phyloP scores from a whole-genome alignment of 2,329 filamentous ascomycete genomes.

The Paecilomyces variotii region DNA sequence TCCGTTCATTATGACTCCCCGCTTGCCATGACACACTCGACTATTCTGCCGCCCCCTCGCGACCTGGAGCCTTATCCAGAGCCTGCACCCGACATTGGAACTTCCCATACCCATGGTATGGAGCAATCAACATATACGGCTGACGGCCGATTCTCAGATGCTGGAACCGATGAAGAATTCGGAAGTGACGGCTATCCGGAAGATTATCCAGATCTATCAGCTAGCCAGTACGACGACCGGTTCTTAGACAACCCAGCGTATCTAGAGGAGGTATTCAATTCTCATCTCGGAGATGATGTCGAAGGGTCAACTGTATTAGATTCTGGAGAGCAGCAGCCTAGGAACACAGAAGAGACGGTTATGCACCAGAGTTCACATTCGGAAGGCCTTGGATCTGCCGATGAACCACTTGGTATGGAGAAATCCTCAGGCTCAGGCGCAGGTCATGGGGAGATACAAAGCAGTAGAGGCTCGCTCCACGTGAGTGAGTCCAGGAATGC shows the following conservation, averaged over 20 bases:
- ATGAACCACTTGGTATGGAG: slow-evolving; percentile 2
- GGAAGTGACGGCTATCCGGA: slow-evolving; percentile 16
- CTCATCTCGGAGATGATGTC: slow-evolving; percentile 24
- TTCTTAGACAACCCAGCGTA: slow-evolving; percentile 30
- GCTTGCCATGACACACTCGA: slow-evolving; percentile 30
- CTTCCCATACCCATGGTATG: slow-evolving; percentile 10
- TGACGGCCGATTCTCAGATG: slow-evolving; percentile 36
- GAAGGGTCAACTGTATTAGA: slow-evolving; percentile 15
- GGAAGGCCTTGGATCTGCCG: background rate
- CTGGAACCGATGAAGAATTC: slow-evolving; percentile 29
- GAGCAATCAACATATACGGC: slow-evolving; percentile 26
- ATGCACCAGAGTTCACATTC: slow-evolving; percentile 11
- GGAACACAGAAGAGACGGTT: slow-evolving; percentile 11
- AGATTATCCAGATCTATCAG: slow-evolving; percentile 18
- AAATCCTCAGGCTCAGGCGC: background rate
- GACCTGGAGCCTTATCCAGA: slow-evolving; percentile 3
- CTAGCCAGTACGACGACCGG: slow-evolving; percentile 19
- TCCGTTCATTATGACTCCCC: slow-evolving; percentile 16
- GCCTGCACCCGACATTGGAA: slow-evolving; percentile 6
- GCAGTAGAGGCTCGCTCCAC: background rate
- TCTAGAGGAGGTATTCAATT: slow-evolving; percentile 30
- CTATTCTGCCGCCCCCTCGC: slow-evolving; percentile 26
- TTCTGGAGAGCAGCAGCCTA: slow-evolving; percentile 1
- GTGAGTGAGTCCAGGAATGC: background rate
- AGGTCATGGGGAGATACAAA: background rate